phyloP scores from a whole-genome alignment of 192 early-diverging fungal genomes.

The Dissophora globulifera region DNA sequence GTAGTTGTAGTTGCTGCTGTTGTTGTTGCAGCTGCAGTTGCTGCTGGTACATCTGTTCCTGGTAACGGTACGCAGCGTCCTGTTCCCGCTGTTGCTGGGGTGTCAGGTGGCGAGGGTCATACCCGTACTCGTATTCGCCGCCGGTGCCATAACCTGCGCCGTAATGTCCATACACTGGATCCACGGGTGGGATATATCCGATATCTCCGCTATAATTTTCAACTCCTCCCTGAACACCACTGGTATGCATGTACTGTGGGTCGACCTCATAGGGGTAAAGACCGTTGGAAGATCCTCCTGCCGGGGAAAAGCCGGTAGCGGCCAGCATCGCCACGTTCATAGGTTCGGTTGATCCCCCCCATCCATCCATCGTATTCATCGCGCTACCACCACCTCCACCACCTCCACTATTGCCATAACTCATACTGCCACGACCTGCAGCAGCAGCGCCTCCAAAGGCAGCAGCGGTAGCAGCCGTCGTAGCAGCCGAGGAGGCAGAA shows the following conservation, averaged over 20 bases:
- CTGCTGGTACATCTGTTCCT: slow-evolving; percentile 10
- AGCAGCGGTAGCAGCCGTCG: too few species aligned
- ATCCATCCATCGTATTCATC: background rate
- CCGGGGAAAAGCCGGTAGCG: background rate
- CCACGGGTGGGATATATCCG: background rate
- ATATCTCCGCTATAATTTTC: background rate
- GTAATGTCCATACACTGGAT: slow-evolving; percentile 8
- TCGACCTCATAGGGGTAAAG: slow-evolving; percentile 24
- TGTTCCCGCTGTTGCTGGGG: slow-evolving; percentile 10
- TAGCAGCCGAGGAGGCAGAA: background rate
- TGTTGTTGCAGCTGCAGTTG: background rate
- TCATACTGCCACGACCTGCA: too few species aligned
- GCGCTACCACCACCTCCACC: too few species aligned
- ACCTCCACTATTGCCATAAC: too few species aligned
- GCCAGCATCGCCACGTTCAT: slow-evolving; percentile 4
- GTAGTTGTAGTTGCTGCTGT: slow-evolving; percentile 18
- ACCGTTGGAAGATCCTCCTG: background rate
- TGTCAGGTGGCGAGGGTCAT: background rate
- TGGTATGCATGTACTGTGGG: background rate
- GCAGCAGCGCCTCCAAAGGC: too few species aligned
- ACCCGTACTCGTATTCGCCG: background rate
- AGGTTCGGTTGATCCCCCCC: slow-evolving; percentile 6
- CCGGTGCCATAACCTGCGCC: slow-evolving; percentile 1
- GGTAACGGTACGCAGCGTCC: slow-evolving; percentile 4
- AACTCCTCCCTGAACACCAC: background rate